Conservation (phyloP, 2,329 filamentous ascomycete species). For the Xylariaceae sp. region DNA sequence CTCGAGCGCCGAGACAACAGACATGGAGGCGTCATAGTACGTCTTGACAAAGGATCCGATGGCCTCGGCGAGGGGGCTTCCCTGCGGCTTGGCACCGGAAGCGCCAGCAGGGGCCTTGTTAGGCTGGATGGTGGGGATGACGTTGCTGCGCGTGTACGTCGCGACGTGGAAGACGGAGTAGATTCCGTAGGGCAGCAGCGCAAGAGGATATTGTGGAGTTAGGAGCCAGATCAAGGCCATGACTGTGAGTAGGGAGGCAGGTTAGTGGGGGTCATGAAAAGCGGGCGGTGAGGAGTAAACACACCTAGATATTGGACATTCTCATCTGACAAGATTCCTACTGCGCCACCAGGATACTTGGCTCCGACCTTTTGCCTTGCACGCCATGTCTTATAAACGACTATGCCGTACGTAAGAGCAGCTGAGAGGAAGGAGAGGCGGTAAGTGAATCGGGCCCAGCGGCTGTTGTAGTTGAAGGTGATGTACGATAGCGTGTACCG, state of each 20-base stretch:
- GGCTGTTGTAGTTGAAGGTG: slow-evolving; percentile 83
- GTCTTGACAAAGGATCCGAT: slow-evolving; percentile 96
- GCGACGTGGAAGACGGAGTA: slow-evolving; percentile 99
- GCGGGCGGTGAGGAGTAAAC: slow-evolving; percentile 45
- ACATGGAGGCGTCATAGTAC: slow-evolving; percentile 98
- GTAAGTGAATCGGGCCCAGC: slow-evolving; percentile 83
- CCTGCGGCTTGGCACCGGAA: slow-evolving; percentile 62
- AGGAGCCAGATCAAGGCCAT: slow-evolving; percentile 97
- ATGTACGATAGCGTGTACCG: slow-evolving; percentile 88
- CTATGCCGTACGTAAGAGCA: slow-evolving; percentile 92
- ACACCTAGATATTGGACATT: slow-evolving; percentile 97
- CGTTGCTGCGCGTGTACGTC: slow-evolving; percentile 91
- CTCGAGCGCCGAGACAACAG: slow-evolving; percentile 86
- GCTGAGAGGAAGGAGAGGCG: slow-evolving; percentile 89
- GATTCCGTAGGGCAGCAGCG: slow-evolving; percentile 91
- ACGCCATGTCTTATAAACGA: slow-evolving; percentile 96
- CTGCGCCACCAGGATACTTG: slow-evolving; percentile 63
- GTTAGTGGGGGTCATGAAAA: slow-evolving; percentile 20
- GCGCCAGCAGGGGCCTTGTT: slow-evolving; percentile 63
- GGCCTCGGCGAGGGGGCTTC: slow-evolving; percentile 73
- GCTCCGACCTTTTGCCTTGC: slow-evolving; percentile 79
- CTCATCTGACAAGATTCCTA: slow-evolving; percentile 82
- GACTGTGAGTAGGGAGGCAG: slow-evolving; percentile 48
- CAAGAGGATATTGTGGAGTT: slow-evolving; percentile 85
- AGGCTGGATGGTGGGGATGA: slow-evolving; percentile 86